These are phyloP conservation scores for Leptosphaerulina australis DNA, from an alignment of 2,329 filamentous ascomycete genomes.

Conservation along the genomic window DNA sequence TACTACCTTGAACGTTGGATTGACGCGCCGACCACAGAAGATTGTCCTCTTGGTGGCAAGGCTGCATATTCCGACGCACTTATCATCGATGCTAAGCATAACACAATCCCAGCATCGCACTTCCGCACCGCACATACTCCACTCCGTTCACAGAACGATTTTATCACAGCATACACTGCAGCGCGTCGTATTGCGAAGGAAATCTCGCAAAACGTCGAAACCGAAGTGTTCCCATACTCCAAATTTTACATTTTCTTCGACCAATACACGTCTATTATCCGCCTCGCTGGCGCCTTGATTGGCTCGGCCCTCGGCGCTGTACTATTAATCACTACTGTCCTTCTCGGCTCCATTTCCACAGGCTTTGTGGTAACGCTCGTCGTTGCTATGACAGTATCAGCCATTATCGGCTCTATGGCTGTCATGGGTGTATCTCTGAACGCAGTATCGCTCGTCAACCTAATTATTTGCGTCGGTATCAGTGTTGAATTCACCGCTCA, in stretches of 20 bases:
- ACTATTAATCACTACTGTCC: constrained; percentile 75
- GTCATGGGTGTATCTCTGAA: constrained; percentile 88
- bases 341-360: constrained; percentile 84
- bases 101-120: constrained; percentile 79
- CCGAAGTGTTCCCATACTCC: constrained; percentile 93
- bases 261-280: constrained; percentile 86
- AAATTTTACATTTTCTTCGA: constrained; percentile 99
- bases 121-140: constrained; percentile 92
- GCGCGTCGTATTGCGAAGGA: constrained; percentile 85
- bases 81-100: constrained; percentile 71
- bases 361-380: constrained; percentile 82
- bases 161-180: constrained; percentile 87
- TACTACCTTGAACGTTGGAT: constrained; percentile 86
- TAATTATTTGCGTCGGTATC: constrained; percentile 97
- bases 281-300: constrained; percentile 77
- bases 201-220: constrained; percentile 72
- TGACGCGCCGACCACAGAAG: constrained; percentile 75
- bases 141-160: constrained; percentile 85
- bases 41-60: constrained; percentile 86
- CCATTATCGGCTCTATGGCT: constrained; percentile 96
- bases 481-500: constrained; percentile 97
- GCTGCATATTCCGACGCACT: constrained; percentile 87
- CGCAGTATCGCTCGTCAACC: constrained; percentile 91
- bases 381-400: constrained; percentile 89
- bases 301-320: constrained; percentile 85